Conservation (phyloP, 495 filamentous ascomycete genomes). For the Immersiella caudata region DNA sequence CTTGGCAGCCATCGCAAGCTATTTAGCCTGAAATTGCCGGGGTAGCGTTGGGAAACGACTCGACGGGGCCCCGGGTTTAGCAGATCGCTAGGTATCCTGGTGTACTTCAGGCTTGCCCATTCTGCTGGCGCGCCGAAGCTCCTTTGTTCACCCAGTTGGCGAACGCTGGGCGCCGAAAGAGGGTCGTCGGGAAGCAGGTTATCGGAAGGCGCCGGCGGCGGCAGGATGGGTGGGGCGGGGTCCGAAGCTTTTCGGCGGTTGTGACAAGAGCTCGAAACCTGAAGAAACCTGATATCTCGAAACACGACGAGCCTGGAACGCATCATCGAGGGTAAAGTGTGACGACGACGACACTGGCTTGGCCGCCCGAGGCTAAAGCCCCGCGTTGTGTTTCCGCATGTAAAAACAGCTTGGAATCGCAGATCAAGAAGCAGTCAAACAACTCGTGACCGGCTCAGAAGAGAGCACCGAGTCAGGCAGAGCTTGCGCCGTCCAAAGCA, state of each 20-base stretch:
- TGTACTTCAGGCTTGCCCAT: background rate
- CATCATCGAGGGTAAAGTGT: background rate
- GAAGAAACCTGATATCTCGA: background rate
- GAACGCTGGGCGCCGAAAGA: background rate
- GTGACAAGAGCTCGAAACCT: background rate
- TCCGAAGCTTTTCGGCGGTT: background rate
- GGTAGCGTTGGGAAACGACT: background rate
- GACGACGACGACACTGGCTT: background rate
- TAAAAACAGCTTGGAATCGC: background rate
- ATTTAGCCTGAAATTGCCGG: constrained; percentile 1
- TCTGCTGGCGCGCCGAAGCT: background rate
- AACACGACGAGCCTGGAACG: background rate
- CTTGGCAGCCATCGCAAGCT: constrained; percentile 11
- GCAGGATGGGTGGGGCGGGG: background rate
- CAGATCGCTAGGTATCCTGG: background rate
- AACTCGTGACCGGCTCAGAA: background rate
- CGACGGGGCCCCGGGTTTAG: background rate
- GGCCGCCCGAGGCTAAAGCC: background rate
- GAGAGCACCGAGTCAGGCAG: background rate
- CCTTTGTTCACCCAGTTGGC: background rate
- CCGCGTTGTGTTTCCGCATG: background rate
- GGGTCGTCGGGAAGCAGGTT: background rate
- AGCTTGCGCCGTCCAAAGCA: background rate
- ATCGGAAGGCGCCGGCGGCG: background rate
- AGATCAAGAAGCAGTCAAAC: background rate